These are phyloP conservation scores for Stagonosporopsis vannaccii DNA, from an alignment of 2,329 filamentous ascomycete genomes.

Conservation along the genomic window DNA sequence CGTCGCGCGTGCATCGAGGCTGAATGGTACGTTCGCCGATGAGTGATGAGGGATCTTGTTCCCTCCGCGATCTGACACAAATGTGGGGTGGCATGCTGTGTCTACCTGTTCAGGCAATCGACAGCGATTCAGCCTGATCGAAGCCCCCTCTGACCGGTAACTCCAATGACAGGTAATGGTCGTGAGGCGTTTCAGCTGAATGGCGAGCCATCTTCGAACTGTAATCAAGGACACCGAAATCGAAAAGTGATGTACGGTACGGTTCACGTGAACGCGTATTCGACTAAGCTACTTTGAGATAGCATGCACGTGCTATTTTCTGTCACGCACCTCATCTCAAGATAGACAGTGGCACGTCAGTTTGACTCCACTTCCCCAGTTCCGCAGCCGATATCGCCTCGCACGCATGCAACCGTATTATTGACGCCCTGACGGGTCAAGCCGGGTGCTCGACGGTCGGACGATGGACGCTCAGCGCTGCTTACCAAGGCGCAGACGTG, in stretches of 20 bases:
- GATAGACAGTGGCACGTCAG: neutral
- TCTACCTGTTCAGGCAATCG: neutral
- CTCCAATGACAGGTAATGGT: too few species aligned
- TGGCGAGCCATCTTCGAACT: neutral
- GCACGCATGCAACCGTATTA: neutral
- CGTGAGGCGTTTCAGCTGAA: neutral
- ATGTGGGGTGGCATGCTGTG: slow-evolving; percentile 2
- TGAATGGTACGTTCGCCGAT: slow-evolving; percentile 5
- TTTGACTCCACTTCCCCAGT: neutral
- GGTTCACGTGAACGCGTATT: neutral
- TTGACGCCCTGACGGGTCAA: neutral
- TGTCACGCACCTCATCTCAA: neutral
- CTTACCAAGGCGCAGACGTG: slow-evolving; percentile 15
- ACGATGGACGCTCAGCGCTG: neutral
- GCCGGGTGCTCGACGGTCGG: neutral
- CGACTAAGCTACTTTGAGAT: neutral
- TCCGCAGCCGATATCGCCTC: neutral
- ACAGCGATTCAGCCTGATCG: neutral
- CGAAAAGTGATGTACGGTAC: neutral
- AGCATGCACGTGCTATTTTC: neutral
- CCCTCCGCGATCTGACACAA: slow-evolving; percentile 3
- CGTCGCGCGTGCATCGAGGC: slow-evolving; percentile 21
- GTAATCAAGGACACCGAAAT: neutral
- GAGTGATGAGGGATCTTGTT: slow-evolving; percentile 1
- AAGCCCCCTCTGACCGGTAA: neutral